Evolutionary conservation across 108 stramenopile genomes (phyloP).

Genomic region (Bacterosira constricta): DNA sequence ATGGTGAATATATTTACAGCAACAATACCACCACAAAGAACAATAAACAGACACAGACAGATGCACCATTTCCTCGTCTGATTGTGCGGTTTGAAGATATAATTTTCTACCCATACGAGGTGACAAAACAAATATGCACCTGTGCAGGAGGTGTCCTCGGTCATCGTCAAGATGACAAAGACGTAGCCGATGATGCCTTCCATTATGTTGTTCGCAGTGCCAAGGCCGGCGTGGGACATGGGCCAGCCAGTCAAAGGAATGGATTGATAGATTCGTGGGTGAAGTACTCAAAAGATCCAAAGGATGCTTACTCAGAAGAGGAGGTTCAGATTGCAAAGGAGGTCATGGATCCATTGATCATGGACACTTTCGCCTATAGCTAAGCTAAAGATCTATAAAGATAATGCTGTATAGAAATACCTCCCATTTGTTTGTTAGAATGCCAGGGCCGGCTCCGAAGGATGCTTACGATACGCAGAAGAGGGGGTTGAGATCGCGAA

Average conservation of each 20-base stretch:
- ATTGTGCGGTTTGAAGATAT: conserved; percentile 72
- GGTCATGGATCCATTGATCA: conserved; percentile 47
- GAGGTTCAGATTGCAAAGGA: conserved; percentile 40
- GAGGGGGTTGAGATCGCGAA: too few species aligned
- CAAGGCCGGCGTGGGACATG: conserved; percentile 78
- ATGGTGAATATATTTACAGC: conserved; percentile 58
- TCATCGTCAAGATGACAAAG: conserved; percentile 45
- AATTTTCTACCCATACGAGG: conserved; percentile 58
- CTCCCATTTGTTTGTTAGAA: too few species aligned
- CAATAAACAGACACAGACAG: neutral
- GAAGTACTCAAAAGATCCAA: conserved; percentile 52
- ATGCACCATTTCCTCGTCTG: conserved; percentile 59
- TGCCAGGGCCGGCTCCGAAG: too few species aligned
- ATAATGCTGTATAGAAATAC: too few species aligned
- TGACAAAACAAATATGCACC: conserved; percentile 60
- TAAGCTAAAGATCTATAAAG: too few species aligned
- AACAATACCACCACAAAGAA: neutral
- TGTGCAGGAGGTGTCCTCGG: conserved; percentile 75
- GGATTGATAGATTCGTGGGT: conserved; percentile 80
- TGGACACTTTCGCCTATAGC: too few species aligned
- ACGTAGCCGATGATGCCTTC: conserved; percentile 50
- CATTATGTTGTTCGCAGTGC: conserved; percentile 69
- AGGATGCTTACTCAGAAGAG: conserved; percentile 36
- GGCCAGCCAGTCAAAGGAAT: conserved; percentile 51
- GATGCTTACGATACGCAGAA: too few species aligned